These are phyloP conservation scores for Tylopilus subfusipes DNA, from an alignment of 768 basidiomycete genomes.

Conservation along the genomic window DNA sequence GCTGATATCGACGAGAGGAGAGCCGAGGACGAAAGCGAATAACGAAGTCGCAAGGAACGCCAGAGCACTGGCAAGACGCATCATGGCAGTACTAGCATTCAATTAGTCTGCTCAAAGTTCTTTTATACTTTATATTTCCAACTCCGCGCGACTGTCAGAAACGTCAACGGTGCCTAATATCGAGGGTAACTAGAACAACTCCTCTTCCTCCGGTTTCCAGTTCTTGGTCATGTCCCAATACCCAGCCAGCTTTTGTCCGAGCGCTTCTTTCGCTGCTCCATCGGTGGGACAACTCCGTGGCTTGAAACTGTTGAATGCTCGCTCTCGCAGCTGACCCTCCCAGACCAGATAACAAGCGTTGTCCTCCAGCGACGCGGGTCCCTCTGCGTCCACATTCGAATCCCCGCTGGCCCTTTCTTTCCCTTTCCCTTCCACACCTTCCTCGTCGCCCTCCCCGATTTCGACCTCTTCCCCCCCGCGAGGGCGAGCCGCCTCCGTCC, in stretches of 20 bases:
- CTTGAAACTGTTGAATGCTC: slow-evolving; percentile 76
- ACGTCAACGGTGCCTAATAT: neutral
- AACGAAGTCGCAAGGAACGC: neutral
- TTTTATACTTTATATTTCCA: neutral
- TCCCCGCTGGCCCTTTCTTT: slow-evolving; percentile 35
- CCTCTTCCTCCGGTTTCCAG: slow-evolving; percentile 80
- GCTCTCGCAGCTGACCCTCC: slow-evolving; percentile 86
- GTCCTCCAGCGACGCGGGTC: slow-evolving; percentile 58
- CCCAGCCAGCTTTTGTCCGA: slow-evolving; percentile 81
- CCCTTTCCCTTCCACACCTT: slow-evolving; percentile 28
- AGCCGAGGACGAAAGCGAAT: slow-evolving; percentile 1
- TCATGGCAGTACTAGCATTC: neutral
- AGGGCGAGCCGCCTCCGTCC: slow-evolving; percentile 89
- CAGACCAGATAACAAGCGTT: slow-evolving; percentile 91
- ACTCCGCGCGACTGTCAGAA: slow-evolving; percentile 1
- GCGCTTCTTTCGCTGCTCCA: slow-evolving; percentile 74
- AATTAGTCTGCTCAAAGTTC: neutral
- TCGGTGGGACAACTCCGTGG: slow-evolving; percentile 84
- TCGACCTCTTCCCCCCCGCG: slow-evolving; percentile 72
- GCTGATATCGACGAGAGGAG: neutral
- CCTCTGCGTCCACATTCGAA: slow-evolving; percentile 13
- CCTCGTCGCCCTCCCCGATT: slow-evolving; percentile 49
- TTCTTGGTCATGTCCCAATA: slow-evolving; percentile 97
- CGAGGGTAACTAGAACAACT: slow-evolving; percentile 46
- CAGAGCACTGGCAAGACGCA: slow-evolving; percentile 10